Evolutionary conservation across 139 green algal genomes (phyloP).

Genomic region (Tetradesmus lagerheimii): DNA sequence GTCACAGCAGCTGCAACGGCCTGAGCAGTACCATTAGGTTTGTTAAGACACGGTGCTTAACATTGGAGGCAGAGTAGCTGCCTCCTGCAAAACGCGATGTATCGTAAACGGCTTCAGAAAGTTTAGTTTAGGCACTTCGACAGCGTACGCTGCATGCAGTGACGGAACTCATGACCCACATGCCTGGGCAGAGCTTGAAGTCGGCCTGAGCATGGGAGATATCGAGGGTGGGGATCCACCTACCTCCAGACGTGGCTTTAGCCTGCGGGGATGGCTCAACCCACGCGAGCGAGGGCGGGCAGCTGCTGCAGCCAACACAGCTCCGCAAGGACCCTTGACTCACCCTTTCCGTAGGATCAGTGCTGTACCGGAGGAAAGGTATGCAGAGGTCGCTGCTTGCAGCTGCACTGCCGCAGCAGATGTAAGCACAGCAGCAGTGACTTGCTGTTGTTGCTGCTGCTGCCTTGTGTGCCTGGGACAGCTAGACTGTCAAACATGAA

Average conservation of each 20-base stretch:
- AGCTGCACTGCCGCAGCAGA: background rate
- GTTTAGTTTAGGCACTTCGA: background rate
- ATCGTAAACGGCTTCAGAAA: background rate
- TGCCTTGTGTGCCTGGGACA: background rate
- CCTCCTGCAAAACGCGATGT: background rate
- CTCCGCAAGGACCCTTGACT: background rate
- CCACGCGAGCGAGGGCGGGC: background rate
- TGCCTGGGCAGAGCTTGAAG: background rate
- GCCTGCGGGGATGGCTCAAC: background rate
- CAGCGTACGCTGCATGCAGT: background rate
- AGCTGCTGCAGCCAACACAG: background rate
- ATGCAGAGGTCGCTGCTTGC: background rate
- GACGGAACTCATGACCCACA: background rate
- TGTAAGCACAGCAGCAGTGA: background rate
- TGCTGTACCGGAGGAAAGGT: constrained; percentile 3
- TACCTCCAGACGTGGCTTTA: background rate
- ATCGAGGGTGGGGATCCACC: background rate
- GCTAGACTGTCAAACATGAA: too few species aligned
- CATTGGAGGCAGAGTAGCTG: background rate
- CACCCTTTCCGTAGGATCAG: background rate
- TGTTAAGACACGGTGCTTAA: background rate
- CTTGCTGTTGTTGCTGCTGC: background rate
- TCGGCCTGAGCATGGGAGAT: background rate
- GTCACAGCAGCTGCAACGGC: background rate
- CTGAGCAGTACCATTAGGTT: background rate